Evolutionary conservation across 495 filamentous ascomycete genomes (phyloP).

Genomic region (Recurvomyces mirabilis): DNA sequence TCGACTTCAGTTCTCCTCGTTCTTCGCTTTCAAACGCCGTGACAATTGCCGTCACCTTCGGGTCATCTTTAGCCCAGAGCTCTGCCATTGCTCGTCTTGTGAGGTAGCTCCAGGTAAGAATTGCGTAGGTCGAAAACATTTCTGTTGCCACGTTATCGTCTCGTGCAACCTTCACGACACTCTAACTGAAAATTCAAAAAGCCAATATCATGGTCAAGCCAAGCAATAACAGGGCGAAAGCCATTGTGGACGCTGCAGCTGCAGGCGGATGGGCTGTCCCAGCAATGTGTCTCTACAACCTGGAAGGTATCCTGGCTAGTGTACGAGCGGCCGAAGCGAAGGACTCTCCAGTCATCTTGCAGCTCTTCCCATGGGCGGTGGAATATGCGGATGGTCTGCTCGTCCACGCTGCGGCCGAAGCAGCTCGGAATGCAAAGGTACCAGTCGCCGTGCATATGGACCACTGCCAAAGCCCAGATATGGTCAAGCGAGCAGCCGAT

Average conservation of each 20-base stretch:
- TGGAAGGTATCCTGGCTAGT: constrained; percentile 69
- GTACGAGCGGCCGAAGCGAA: constrained; percentile 68
- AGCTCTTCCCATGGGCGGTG: constrained; percentile 79
- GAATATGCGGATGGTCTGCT: constrained; percentile 51
- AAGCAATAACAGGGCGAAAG: not conserved
- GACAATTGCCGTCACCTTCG: too few relatives aligned
- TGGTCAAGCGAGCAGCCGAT: constrained; percentile 16
- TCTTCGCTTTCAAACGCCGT: too few relatives aligned
- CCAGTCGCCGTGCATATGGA: constrained; percentile 27
- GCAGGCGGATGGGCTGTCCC: constrained; percentile 2
- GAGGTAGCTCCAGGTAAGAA: too few relatives aligned
- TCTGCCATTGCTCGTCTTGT: too few relatives aligned
- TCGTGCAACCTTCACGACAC: too few relatives aligned
- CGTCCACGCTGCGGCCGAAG: constrained; percentile 53
- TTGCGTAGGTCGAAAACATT: too few relatives aligned
- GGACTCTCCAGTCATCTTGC: constrained; percentile 64
- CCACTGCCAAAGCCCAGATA: constrained; percentile 27
- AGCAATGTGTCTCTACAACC: constrained; percentile 49
- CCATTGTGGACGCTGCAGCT: constrained; percentile 3
- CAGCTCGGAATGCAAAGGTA: constrained; percentile 45
- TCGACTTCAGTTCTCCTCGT: too few relatives aligned
- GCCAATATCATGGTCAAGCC: not conserved
- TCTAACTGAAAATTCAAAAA: too few relatives aligned
- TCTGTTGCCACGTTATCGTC: too few relatives aligned
- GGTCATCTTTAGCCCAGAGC: too few relatives aligned